Percentiles rank a stretch among this genome's conserved stretches.
Conservation (phyloP, 2,329 filamentous ascomycete species). For the Myriosclerotinia curreyana region DNA sequence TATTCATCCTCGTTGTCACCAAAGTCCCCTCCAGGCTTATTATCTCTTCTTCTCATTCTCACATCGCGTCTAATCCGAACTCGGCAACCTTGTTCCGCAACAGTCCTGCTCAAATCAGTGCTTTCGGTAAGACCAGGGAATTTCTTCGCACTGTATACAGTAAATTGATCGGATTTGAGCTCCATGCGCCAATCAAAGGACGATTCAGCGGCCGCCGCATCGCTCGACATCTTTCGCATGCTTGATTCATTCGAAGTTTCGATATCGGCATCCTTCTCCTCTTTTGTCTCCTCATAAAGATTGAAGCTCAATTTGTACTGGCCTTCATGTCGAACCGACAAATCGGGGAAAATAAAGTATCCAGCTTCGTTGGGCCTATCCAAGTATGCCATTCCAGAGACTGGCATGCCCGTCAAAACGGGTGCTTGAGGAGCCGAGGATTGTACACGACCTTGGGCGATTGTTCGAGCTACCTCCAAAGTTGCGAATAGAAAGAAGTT, state of each 20-base stretch:
- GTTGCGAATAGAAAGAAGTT: constrained; percentile 98
- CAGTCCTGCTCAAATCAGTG: constrained; percentile 81
- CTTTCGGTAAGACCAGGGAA: constrained; percentile 92
- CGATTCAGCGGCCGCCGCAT: constrained; percentile 42
- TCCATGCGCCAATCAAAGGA: constrained; percentile 83
- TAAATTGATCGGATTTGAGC: constrained; percentile 82
- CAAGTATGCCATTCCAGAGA: constrained; percentile 93
- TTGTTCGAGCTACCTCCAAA: constrained; percentile 77
- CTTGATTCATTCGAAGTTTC: constrained; percentile 41
- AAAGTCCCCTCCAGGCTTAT: constrained; percentile 55
- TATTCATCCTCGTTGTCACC: constrained; percentile 61
- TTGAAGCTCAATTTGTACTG: constrained; percentile 89
- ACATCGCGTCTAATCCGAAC: constrained; percentile 94
- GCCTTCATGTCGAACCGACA: constrained; percentile 94
- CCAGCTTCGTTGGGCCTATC: constrained; percentile 77
- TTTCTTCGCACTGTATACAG: constrained; percentile 95
- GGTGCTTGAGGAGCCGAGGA: constrained; percentile 67
- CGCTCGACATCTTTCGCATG: constrained; percentile 38
- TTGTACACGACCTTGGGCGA: constrained; percentile 76
- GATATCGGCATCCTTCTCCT: constrained; percentile 71
- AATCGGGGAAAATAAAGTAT: constrained; percentile 96
- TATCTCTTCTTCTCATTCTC: constrained; percentile 80
- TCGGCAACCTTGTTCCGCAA: constrained; percentile 94
- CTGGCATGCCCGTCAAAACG: constrained; percentile 89
- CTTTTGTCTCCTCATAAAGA: constrained; percentile 90